Conservation (phyloP, 192 early-diverging fungal genomes). For the Globomyces pollinis-pini region DNA sequence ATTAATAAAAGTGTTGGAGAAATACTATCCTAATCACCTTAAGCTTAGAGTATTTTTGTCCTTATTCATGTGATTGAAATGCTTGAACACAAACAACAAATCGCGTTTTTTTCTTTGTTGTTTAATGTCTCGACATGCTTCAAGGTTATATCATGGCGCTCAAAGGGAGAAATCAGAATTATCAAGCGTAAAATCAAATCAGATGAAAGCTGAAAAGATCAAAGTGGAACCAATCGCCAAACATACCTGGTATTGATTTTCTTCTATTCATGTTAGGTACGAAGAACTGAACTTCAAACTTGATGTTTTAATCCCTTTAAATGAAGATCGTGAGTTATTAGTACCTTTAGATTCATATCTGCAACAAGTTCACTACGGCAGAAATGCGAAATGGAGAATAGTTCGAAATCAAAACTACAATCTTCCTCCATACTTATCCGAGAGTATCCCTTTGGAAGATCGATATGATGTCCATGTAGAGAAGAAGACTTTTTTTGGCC, state of each 20-base stretch:
- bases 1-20: too few species aligned
- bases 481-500: conserved; percentile 15
- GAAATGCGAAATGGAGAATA: conserved; percentile 29
- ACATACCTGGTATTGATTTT: conserved; percentile 15
- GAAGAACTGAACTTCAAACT: conserved; percentile 33
- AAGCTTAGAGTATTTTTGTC: too few species aligned
- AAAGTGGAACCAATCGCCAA: conserved; percentile 8
- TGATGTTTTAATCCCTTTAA: conserved; percentile 37
- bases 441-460: conserved; percentile 18
- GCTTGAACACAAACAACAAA: too few species aligned
- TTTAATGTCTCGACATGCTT: too few species aligned
- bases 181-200: too few species aligned
- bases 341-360: conserved; percentile 34
- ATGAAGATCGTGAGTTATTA: conserved; percentile 27
- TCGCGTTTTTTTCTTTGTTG: too few species aligned
- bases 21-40: too few species aligned
- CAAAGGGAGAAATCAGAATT: too few species aligned
- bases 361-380: conserved; percentile 33
- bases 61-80: too few species aligned
- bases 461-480: conserved; percentile 25
- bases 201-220: not conserved
- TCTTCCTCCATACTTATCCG: conserved; percentile 34
- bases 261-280: too few species aligned
- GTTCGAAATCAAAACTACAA: conserved; percentile 17
- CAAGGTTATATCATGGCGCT: too few species aligned